Evolutionary conservation across 2,329 filamentous ascomycete species (phyloP), one percentile per base, ranked within the genome.

Genomic region (Gnomoniopsis sp.): DNA sequence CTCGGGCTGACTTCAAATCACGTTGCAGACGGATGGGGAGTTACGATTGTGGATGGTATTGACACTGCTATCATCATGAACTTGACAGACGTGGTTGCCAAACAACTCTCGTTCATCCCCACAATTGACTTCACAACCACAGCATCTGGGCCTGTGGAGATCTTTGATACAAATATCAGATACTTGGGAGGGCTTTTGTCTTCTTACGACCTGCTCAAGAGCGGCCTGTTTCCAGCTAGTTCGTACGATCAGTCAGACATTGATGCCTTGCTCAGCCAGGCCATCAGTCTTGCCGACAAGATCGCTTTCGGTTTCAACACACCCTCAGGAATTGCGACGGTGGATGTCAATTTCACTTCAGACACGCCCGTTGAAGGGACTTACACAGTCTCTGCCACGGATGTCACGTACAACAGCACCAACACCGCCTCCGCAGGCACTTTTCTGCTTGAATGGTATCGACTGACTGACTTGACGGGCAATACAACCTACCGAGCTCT

Each of bases 1-100:
- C 4, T 17, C 33, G 2, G 23, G 30, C 51, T 46, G 38, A 53
- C 23, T 14, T 41, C 1, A 11, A 38, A 17, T 6, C 19, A 34
- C 2, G 44, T 19, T 8, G 19, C 43, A 54, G 52, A 57, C 36
- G 55, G 55, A 34, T 57, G 55, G 55, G 55, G 48, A 22, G 55
- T 57, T 3, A 57, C 55, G 14, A 57, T 57, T 15, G 55, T 57
- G 17, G 55, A 57, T 21, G 55, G 55, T 19, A 57, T 57, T 10
- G 55, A 57, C 30, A 57, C 55, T 17, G 55, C 55, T 15, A 52
- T 57, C 19, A 33, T 57, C 14, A 57, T 57, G 55, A 57, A 57
- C 19, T 34, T 57, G 41, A 57, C 55, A 17, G 48, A 57, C 3
- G 41, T 57, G 22, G 55, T 57, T n/a, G 19, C 55, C n/a, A 57